Percentiles rank a stretch among this genome's conserved stretches.
phyloP scores from a whole-genome alignment of 345 rosid genomes.

The Conringia planisiliqua region DNA sequence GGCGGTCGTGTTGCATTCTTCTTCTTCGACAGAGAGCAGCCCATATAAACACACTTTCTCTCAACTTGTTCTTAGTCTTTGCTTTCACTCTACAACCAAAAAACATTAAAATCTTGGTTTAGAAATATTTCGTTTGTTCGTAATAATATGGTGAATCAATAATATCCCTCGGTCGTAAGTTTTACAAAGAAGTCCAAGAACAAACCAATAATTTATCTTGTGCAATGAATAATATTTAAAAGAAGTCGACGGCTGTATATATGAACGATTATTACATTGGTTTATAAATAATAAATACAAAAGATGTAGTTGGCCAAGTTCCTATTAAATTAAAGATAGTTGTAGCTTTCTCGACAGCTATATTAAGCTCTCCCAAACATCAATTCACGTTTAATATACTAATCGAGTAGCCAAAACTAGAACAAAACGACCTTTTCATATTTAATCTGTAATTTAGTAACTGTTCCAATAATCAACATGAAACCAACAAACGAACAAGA shows the following conservation, averaged over 20 bases:
- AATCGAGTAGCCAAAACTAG: constrained; percentile 8
- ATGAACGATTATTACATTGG: constrained; percentile 3
- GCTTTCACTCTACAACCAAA: constrained; percentile 1
- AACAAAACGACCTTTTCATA: background rate
- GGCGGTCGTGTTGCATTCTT: constrained; percentile 26
- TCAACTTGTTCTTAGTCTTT: constrained; percentile 5
- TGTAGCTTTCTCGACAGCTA: constrained; percentile 30
- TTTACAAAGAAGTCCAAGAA: background rate
- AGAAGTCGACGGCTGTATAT: constrained; percentile 13
- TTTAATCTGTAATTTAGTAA: background rate
- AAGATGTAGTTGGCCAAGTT: constrained; percentile 6
- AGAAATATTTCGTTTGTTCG: background rate
- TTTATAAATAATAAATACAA: constrained; percentile 4
- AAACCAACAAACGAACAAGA: background rate
- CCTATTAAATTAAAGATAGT: constrained; percentile 3
- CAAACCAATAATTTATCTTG: constrained; percentile 7
- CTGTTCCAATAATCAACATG: background rate
- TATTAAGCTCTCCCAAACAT: background rate
- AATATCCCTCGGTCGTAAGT: background rate
- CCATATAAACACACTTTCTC: constrained; percentile 16
- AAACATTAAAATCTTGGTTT: background rate
- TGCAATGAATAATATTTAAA: background rate
- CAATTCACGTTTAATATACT: background rate
- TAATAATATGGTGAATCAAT: background rate
- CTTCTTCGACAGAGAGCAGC: constrained; percentile 28